phyloP scores from a whole-genome alignment of 805 yeast genomes.

The Jamesozyma rosinii region DNA sequence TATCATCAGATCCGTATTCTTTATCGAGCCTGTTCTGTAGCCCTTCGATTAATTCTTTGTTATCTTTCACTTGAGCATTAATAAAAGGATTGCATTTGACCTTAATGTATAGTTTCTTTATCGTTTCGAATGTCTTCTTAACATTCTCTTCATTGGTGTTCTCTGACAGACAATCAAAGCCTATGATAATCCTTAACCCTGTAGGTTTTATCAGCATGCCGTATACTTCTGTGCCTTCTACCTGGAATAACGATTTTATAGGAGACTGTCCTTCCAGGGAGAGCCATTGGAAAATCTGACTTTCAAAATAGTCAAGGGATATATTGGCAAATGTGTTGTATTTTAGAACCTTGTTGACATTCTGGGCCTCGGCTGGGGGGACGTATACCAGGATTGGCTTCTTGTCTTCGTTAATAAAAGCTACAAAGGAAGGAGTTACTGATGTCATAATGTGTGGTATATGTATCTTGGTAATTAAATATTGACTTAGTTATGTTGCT shows the following conservation, averaged over 20 bases:
- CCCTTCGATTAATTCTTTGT: conserved; percentile 10
- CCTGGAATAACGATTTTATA: conserved; percentile 19
- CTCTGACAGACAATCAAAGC: conserved; percentile 11
- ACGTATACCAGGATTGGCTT: conserved; percentile 24
- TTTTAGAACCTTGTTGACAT: conserved; percentile 19
- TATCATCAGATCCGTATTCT: background rate
- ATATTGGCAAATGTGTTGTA: conserved; percentile 28
- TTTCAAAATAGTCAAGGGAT: conserved; percentile 28
- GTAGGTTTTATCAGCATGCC: conserved; percentile 25
- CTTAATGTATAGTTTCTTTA: conserved; percentile 19
- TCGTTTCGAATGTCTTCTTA: conserved; percentile 14
- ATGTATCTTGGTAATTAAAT: too few relatives aligned
- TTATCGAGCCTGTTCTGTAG: conserved; percentile 13
- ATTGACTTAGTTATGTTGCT: too few relatives aligned
- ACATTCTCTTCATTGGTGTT: conserved; percentile 10
- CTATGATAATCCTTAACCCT: conserved; percentile 25
- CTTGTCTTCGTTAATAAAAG: conserved; percentile 20
- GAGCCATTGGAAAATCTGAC: conserved; percentile 20
- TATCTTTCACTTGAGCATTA: conserved; percentile 4
- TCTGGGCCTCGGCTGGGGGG: conserved; percentile 9
- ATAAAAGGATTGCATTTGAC: conserved; percentile 25
- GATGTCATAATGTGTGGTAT: background rate
- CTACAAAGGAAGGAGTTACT: conserved; percentile 15
- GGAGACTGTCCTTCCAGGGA: conserved; percentile 11
- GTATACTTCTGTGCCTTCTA: conserved; percentile 26